These are phyloP conservation scores for Pythium scleroteichum DNA, from an alignment of 352 stramenopile genomes.

Conservation along the genomic window DNA sequence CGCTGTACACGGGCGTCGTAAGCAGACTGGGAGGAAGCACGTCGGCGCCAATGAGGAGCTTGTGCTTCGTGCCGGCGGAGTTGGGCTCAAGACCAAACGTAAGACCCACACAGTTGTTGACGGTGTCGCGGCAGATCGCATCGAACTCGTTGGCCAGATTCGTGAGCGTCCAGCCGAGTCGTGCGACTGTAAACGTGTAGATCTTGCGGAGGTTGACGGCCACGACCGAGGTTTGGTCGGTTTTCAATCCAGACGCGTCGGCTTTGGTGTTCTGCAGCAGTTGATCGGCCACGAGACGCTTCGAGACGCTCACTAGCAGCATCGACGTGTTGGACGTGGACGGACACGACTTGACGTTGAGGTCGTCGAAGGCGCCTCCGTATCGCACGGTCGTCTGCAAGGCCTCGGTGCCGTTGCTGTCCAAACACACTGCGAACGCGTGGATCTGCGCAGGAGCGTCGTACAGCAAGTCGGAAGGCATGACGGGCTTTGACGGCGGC, in stretches of 20 bases:
- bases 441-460: constrained; percentile 11
- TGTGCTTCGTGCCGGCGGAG: not conserved
- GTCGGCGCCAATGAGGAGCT: not conserved
- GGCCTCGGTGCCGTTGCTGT: not conserved
- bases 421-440: constrained; percentile 8
- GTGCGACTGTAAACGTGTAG: constrained; percentile 27
- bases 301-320: constrained; percentile 19
- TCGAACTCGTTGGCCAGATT: constrained; percentile 20
- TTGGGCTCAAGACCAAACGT: not conserved
- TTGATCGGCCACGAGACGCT: constrained; percentile 11
- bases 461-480: not conserved
- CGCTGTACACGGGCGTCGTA: not conserved
- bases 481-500: not conserved
- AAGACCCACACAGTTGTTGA: not conserved
- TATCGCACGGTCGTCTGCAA: not conserved
- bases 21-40: not conserved
- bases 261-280: constrained; percentile 9
- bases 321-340: not conserved
- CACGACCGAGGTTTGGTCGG: not conserved
- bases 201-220: constrained; percentile 26
- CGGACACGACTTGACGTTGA: constrained; percentile 7
- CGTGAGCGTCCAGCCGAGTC: constrained; percentile 15
- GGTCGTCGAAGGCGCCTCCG: not conserved
- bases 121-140: constrained; percentile 5
- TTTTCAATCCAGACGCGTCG: not conserved